Conservation (phyloP, 371 early-diverging fungal species). For the Mortierella sp. region DNA sequence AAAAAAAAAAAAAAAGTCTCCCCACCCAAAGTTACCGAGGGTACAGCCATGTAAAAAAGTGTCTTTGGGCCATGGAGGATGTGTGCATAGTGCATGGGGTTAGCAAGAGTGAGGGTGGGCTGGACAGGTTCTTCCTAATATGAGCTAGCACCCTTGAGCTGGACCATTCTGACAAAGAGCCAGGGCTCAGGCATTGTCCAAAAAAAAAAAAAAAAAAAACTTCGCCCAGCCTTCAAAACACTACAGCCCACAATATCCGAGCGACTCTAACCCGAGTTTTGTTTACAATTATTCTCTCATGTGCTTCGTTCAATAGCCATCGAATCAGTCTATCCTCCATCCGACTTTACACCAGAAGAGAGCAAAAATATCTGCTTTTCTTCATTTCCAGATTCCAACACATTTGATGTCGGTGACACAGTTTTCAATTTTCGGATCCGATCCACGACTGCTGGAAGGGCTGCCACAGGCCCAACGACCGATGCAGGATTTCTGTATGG, state of each 20-base stretch:
- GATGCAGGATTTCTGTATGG: conserved; percentile 87
- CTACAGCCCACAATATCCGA: too few relatives aligned
- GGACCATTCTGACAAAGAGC: too few relatives aligned
- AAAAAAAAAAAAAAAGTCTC: too few relatives aligned
- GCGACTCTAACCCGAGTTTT: neutral
- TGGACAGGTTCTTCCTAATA: too few relatives aligned
- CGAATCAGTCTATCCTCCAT: conserved; percentile 86
- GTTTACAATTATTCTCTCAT: too few relatives aligned
- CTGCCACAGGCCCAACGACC: conserved; percentile 69
- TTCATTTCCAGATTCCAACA: conserved; percentile 96
- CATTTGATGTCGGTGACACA: conserved; percentile 91
- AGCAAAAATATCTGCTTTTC: conserved; percentile 91
- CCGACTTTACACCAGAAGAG: conserved; percentile 77
- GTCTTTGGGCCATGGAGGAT: too few relatives aligned
- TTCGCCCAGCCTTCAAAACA: too few relatives aligned
- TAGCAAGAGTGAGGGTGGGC: too few relatives aligned
- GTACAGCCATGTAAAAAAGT: too few relatives aligned
- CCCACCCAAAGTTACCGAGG: too few relatives aligned
- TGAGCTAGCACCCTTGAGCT: too few relatives aligned
- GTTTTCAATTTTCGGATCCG: conserved; percentile 90
- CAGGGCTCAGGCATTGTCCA: neutral
- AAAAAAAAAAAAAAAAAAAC: neutral
- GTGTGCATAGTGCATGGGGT: too few relatives aligned
- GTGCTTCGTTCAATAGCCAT: conserved; percentile 63
- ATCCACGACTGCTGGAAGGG: conserved; percentile 66